Evolutionary conservation across 2,329 filamentous ascomycete genomes (phyloP).

Genomic region (Colletotrichum salicis): DNA sequence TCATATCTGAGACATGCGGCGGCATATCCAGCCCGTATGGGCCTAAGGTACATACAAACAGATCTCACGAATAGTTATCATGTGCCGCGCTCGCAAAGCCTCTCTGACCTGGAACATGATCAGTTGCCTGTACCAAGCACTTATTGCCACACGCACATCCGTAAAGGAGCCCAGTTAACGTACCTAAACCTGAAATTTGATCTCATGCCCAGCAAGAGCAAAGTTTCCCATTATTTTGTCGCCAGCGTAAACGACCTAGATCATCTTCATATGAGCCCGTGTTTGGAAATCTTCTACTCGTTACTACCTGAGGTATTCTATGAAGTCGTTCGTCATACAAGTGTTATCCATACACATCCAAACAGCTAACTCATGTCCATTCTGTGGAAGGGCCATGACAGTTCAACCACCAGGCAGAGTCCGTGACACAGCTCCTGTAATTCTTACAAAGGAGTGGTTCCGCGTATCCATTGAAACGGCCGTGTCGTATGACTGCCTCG

Average conservation of each 20-base stretch:
- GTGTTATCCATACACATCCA: neutral
- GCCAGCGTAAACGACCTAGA: neutral
- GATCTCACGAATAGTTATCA: neutral
- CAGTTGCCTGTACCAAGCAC: neutral
- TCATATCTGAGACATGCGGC: constrained; percentile 9
- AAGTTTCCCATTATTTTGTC: neutral
- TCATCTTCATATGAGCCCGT: neutral
- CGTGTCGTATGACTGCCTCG: neutral
- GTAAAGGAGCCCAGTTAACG: neutral
- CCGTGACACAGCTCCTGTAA: neutral
- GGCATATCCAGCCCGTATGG: neutral
- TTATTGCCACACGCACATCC: too few species aligned
- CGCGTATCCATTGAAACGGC: neutral
- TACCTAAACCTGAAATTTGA: neutral
- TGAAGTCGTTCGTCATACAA: constrained; percentile 1
- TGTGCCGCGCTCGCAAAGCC: neutral
- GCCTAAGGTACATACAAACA: neutral
- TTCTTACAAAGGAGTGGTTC: neutral
- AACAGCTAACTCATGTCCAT: too few species aligned
- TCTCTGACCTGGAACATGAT: neutral
- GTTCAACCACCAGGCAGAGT: neutral
- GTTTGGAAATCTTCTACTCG: constrained; percentile 10
- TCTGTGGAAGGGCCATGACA: neutral
- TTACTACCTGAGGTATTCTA: constrained; percentile 6
- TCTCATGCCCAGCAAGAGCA: neutral